phyloP scores from a whole-genome alignment of 495 filamentous ascomycete species.

The Aspergillus avenaceus region DNA sequence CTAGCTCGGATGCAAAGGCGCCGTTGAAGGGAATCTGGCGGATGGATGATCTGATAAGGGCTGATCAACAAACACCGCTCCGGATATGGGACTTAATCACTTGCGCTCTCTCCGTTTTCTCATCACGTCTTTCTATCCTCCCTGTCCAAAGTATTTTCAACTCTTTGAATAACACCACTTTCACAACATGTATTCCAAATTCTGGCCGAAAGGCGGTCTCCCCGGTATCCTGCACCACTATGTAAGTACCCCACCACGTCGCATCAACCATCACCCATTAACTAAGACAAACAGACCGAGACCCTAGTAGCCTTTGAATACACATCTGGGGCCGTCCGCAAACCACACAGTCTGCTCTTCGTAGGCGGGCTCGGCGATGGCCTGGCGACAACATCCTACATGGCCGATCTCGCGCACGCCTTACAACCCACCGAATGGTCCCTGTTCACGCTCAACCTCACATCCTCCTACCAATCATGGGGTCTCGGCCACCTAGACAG shows the following conservation, averaged over 20 bases:
- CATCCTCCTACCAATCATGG: constrained; percentile 66
- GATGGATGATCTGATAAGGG: too few relatives aligned
- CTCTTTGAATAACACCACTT: background rate
- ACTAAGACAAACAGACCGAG: constrained; percentile 31
- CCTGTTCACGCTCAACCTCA: constrained; percentile 59
- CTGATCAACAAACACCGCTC: too few relatives aligned
- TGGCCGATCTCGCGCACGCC: constrained; percentile 43
- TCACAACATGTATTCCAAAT: constrained; percentile 41
- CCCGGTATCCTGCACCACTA: constrained; percentile 56
- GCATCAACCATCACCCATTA: background rate
- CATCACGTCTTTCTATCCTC: constrained; percentile 1
- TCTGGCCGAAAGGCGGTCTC: constrained; percentile 46
- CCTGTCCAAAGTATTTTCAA: background rate
- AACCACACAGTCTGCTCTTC: constrained; percentile 70
- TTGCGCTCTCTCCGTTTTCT: background rate
- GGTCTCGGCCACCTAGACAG: constrained; percentile 61
- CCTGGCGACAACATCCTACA: constrained; percentile 63
- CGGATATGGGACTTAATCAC: too few relatives aligned
- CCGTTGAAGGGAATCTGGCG: too few relatives aligned
- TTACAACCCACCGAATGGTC: constrained; percentile 58
- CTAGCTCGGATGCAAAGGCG: too few relatives aligned
- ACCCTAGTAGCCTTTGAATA: constrained; percentile 46
- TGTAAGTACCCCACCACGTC: constrained; percentile 23
- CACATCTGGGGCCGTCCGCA: constrained; percentile 21
- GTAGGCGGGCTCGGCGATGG: constrained; percentile 80